A percentile compares a stretch with the other conserved stretches of the same genome.
Conservation (phyloP, 1,284 basidiomycete species). For the Papiliotrema flavescens region DNA sequence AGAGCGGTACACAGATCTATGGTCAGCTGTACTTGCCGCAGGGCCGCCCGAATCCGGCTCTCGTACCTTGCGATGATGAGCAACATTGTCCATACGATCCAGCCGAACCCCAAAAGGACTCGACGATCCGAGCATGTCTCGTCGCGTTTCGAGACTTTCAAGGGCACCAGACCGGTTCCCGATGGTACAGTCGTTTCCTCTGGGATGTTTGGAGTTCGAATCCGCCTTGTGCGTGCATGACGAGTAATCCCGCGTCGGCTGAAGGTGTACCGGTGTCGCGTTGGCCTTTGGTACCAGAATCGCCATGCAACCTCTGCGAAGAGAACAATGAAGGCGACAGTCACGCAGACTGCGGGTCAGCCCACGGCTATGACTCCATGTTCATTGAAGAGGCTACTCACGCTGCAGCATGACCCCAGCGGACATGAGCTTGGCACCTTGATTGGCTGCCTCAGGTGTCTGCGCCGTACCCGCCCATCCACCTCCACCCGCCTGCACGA, state of each 20-base stretch:
- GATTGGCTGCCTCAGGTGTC: neutral
- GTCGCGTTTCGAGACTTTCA: neutral
- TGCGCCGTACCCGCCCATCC: constrained; percentile 18
- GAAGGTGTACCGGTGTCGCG: too few relatives aligned
- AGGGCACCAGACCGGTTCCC: neutral
- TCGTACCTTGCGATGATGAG: constrained; percentile 35
- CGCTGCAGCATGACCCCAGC: constrained; percentile 14
- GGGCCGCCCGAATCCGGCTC: too few relatives aligned
- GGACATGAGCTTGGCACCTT: constrained; percentile 31
- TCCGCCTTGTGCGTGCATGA: too few relatives aligned
- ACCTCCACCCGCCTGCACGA: constrained; percentile 40
- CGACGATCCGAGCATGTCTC: neutral
- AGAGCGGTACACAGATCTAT: constrained; percentile 37
- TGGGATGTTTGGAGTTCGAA: too few relatives aligned
- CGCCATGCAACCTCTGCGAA: neutral
- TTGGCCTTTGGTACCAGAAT: neutral
- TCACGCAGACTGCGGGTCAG: constrained; percentile 20
- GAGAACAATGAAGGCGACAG: constrained; percentile 29
- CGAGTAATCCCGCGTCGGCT: too few relatives aligned
- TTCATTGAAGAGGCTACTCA: constrained; percentile 2
- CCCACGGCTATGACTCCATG: neutral
- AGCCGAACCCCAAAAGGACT: constrained; percentile 4
- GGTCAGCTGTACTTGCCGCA: neutral
- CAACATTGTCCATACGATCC: constrained; percentile 21
- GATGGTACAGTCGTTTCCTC: too few relatives aligned